These are phyloP conservation scores for Globisporangium acanthophoron DNA, from an alignment of 352 stramenopile species.

Conservation along the genomic window DNA sequence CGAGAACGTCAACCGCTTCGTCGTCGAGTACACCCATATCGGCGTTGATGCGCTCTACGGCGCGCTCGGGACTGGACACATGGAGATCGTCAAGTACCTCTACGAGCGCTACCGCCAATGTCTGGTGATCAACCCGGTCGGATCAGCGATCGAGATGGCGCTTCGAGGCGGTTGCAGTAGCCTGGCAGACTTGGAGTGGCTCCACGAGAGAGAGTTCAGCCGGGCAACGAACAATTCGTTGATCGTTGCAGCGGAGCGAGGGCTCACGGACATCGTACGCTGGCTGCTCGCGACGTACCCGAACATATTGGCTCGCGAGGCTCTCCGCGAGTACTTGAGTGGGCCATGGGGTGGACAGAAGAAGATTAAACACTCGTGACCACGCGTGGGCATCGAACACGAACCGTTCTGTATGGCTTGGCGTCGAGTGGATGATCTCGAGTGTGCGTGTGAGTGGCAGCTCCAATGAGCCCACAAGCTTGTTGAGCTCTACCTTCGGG, in stretches of 20 bases:
- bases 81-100: not conserved
- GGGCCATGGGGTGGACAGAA: too few species aligned
- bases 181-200: not conserved
- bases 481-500: too few species aligned
- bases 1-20: conserved; percentile 1
- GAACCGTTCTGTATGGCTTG: too few species aligned
- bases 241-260: not conserved
- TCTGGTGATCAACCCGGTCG: not conserved
- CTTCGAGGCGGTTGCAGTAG: not conserved
- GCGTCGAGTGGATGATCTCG: too few species aligned
- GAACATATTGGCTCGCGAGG: too few species aligned
- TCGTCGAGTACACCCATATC: not conserved
- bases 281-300: too few species aligned
- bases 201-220: not conserved
- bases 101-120: not conserved
- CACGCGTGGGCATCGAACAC: too few species aligned
- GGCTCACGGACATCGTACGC: not conserved
- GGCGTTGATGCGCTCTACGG: not conserved
- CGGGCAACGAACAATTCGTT: not conserved
- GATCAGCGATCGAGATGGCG: not conserved
- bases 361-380: too few species aligned
- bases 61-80: not conserved
- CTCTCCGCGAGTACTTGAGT: too few species aligned
- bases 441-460: too few species aligned
- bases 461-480: too few species aligned